Evolutionary conservation across 768 basidiomycete genomes (phyloP).

Genomic region (Podaxis sp.): DNA sequence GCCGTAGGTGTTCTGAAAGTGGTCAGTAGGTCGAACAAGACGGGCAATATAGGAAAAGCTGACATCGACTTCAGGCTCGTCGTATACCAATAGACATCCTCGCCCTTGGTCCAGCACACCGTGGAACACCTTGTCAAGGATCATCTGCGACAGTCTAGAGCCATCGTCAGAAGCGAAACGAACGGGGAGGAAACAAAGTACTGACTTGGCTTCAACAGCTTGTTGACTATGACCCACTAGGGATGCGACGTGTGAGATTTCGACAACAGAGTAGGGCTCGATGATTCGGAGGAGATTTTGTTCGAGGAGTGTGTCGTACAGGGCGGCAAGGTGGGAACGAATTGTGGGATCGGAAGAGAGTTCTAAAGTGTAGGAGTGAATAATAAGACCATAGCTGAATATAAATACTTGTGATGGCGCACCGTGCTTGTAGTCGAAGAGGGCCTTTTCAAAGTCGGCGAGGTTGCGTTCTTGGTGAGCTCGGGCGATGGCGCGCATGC

Average conservation of each 20-base stretch:
- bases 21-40: background rate
- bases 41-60: constrained; percentile 25
- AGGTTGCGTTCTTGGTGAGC: constrained; percentile 93
- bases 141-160: constrained; percentile 91
- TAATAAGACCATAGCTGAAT: background rate
- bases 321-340: constrained; percentile 85
- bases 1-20: constrained; percentile 72
- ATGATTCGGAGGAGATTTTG: constrained; percentile 95
- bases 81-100: constrained; percentile 88
- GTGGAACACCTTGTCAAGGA: constrained; percentile 88
- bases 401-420: constrained; percentile 16
- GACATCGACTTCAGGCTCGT: constrained; percentile 81
- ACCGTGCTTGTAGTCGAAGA: constrained; percentile 85
- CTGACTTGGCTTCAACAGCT: constrained; percentile 85
- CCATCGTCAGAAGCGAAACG: background rate
- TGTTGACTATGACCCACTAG: constrained; percentile 82
- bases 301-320: constrained; percentile 95
- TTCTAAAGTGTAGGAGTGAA: constrained; percentile 42
- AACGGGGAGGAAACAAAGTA: too few species aligned
- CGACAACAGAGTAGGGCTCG: constrained; percentile 92
- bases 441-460: constrained; percentile 81
- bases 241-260: constrained; percentile 87
- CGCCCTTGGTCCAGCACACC: constrained; percentile 97
- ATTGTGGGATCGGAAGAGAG: constrained; percentile 95
- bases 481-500: constrained; percentile 91